Evolutionary conservation across 2,329 filamentous ascomycete species (phyloP).

Genomic region (Phaeoacremonium minimum): DNA sequence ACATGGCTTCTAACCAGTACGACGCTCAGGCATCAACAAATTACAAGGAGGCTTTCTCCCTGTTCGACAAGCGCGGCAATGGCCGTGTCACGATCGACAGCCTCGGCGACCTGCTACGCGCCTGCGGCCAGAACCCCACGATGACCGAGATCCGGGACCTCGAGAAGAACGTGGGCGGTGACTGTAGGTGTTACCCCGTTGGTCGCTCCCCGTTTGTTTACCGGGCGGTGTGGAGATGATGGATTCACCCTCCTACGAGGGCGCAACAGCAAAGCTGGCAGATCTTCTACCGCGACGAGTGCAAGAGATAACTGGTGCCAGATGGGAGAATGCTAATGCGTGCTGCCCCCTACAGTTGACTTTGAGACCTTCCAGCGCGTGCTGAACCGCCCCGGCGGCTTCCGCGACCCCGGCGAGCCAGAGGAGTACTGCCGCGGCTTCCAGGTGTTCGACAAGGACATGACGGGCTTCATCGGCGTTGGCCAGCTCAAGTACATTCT

Average conservation of each 20-base stretch:
- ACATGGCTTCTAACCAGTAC: slow-evolving; percentile 48
- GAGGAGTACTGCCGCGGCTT: slow-evolving; percentile 98
- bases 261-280: too few relatives aligned
- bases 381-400: slow-evolving; percentile 94
- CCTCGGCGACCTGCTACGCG: slow-evolving; percentile 89
- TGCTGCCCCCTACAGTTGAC: slow-evolving; percentile 78
- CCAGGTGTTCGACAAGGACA: slow-evolving; percentile 99
- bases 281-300: too few relatives aligned
- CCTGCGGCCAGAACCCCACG: slow-evolving; percentile 97
- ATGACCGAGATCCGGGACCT: slow-evolving; percentile 88
- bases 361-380: slow-evolving; percentile 97
- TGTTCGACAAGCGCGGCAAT: slow-evolving; percentile 99
- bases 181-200: slow-evolving; percentile 73
- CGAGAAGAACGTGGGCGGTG: slow-evolving; percentile 82
- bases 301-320: too few relatives aligned
- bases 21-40: slow-evolving; percentile 75
- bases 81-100: slow-evolving; percentile 83
- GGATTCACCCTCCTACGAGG: too few relatives aligned
- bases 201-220: slow-evolving; percentile 3
- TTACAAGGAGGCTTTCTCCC: slow-evolving; percentile 99
- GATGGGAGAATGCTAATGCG: too few relatives aligned
- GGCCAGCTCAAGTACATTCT: slow-evolving; percentile 97
- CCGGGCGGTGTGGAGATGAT: too few relatives aligned
- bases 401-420: slow-evolving; percentile 95
- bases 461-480: slow-evolving; percentile 96